Conservation (phyloP, 163 green algal species). For the Chloroidium sp. region DNA sequence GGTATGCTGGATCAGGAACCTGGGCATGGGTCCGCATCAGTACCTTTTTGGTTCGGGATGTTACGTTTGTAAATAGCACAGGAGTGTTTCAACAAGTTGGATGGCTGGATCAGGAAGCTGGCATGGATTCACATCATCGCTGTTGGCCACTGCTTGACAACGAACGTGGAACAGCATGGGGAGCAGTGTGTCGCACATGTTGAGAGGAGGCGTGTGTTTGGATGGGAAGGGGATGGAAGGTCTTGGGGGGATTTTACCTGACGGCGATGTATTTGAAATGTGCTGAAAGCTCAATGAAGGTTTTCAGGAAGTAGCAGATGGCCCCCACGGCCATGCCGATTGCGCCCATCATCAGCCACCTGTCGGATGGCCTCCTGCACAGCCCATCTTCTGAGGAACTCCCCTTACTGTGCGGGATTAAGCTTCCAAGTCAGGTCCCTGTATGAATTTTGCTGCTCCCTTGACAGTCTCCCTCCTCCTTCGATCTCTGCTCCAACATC, state of each 20-base stretch:
- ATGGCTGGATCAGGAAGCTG: background rate
- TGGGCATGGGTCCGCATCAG: background rate
- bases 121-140: background rate
- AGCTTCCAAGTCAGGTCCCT: background rate
- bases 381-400: background rate
- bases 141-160: background rate
- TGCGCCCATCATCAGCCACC: slow-evolving; percentile 54
- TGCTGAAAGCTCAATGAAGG: slow-evolving; percentile 49
- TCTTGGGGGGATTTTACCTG: slow-evolving; percentile 21
- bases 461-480: too few species aligned
- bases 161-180: background rate
- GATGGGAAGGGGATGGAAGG: background rate
- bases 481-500: too few species aligned
- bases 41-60: too few species aligned
- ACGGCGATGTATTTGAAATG: slow-evolving; percentile 69
- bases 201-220: background rate
- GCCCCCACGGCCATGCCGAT: slow-evolving; percentile 39
- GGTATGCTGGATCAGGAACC: slow-evolving; percentile 12
- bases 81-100: background rate
- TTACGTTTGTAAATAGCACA: too few species aligned
- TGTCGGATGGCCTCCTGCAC: slow-evolving; percentile 38
- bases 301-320: slow-evolving; percentile 39
- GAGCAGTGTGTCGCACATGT: background rate
- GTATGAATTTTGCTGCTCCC: background rate
- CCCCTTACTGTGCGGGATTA: background rate